Evolutionary conservation across 306 rosid species (phyloP).

Genomic region (Vachellia collinsii): DNA sequence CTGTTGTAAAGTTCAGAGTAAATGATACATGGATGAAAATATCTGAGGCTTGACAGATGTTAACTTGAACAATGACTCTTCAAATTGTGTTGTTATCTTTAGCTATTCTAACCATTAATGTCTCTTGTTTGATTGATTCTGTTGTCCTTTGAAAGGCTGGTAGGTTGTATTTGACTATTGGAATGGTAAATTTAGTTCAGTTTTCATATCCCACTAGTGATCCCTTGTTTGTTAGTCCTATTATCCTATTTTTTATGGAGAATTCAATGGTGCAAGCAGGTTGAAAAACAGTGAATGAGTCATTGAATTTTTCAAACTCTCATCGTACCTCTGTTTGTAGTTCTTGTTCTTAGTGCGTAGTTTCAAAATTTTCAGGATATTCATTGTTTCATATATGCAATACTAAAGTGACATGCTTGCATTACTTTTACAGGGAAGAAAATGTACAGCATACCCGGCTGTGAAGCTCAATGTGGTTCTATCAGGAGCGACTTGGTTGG

Average conservation of each 20-base stretch:
- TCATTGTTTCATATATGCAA: neutral
- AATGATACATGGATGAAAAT: neutral
- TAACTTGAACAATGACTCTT: neutral
- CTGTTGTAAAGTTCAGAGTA: neutral
- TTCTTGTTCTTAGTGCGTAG: neutral
- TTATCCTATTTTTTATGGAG: neutral
- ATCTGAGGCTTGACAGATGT: neutral
- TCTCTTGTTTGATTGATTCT: neutral
- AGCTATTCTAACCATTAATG: neutral
- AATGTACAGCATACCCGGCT: conserved; percentile 24
- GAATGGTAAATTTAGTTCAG: neutral
- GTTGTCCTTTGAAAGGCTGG: neutral
- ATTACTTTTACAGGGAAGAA: conserved; percentile 1
- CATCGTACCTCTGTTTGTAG: neutral
- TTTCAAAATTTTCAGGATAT: too few species aligned
- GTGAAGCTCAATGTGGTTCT: conserved; percentile 26
- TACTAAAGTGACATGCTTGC: neutral
- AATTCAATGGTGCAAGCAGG: neutral
- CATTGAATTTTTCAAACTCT: neutral
- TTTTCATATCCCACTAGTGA: neutral
- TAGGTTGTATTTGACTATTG: neutral
- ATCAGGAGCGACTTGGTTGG: conserved; percentile 19
- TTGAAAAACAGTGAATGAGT: neutral
- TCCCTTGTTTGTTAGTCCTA: neutral
- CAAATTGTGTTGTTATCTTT: neutral